Percentiles rank a stretch among this genome's conserved stretches.
Evolutionary conservation across 768 basidiomycete species (phyloP).

Genomic region (Tricholoma sp.): DNA sequence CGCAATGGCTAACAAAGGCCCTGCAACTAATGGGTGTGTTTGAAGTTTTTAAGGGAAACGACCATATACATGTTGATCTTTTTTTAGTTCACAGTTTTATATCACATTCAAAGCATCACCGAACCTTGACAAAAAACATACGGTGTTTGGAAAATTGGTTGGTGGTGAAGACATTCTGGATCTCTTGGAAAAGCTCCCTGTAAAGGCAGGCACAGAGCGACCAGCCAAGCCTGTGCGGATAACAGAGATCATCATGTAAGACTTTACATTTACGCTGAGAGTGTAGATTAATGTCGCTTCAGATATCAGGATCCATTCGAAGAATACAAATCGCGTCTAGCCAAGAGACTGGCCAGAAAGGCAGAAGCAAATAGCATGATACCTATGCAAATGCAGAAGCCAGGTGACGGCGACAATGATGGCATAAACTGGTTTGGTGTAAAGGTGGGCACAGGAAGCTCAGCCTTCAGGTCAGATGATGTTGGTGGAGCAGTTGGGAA

Average conservation of each 20-base stretch:
- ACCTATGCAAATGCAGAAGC: constrained; percentile 23
- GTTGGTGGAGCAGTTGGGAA: constrained; percentile 67
- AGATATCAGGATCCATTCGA: constrained; percentile 96
- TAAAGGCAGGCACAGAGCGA: constrained; percentile 81
- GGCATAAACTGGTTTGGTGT: constrained; percentile 86
- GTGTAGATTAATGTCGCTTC: constrained; percentile 7
- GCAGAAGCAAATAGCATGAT: constrained; percentile 35
- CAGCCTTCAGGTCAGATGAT: constrained; percentile 24
- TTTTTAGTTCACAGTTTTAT: constrained; percentile 82
- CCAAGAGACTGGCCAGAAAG: constrained; percentile 66
- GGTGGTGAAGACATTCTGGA: constrained; percentile 91
- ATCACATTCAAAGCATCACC: constrained; percentile 80
- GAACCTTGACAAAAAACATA: constrained; percentile 90
- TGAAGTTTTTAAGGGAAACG: background rate
- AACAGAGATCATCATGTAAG: constrained; percentile 81
- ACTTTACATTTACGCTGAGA: constrained; percentile 9
- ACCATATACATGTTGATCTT: constrained; percentile 1
- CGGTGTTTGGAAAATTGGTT: constrained; percentile 95
- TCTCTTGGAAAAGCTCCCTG: constrained; percentile 73
- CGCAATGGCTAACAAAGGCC: constrained; percentile 95
- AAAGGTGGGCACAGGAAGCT: constrained; percentile 56
- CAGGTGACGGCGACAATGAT: constrained; percentile 52
- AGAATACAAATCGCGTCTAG: constrained; percentile 79
- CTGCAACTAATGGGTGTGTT: constrained; percentile 75
- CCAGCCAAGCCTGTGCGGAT: constrained; percentile 84